Evolutionary conservation across 768 basidiomycete genomes (phyloP).

Genomic region (Terana coerulea): DNA sequence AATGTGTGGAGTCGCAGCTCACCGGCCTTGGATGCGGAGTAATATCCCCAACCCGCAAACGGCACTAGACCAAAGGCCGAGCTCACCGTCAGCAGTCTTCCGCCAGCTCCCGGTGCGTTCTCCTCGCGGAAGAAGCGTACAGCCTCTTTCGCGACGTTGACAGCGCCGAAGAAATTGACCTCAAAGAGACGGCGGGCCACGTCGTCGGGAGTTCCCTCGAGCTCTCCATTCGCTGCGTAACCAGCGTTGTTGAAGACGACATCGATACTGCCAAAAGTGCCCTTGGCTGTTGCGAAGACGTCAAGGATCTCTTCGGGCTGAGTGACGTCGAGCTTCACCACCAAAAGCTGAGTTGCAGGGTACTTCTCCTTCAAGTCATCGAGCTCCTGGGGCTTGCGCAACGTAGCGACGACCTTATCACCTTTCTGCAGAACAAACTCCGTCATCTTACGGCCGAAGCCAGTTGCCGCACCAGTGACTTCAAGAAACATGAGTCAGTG

Average conservation of each 20-base stretch:
- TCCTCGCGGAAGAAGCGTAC: constrained; percentile 35
- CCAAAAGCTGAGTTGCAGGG: constrained; percentile 29
- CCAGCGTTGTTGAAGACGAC: constrained; percentile 45
- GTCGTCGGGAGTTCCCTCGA: constrained; percentile 34
- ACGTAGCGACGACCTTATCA: constrained; percentile 39
- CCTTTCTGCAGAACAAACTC: constrained; percentile 33
- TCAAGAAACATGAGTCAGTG: neutral
- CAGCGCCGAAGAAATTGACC: constrained; percentile 26
- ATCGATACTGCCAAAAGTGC: constrained; percentile 40
- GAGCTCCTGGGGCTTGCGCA: constrained; percentile 28
- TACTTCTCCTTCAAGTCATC: constrained; percentile 24
- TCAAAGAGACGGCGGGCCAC: constrained; percentile 36
- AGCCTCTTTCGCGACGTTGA: constrained; percentile 12
- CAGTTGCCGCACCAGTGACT: constrained; percentile 41
- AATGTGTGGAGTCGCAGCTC: constrained; percentile 1
- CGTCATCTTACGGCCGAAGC: constrained; percentile 35
- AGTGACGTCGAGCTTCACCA: constrained; percentile 39
- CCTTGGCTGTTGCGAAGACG: constrained; percentile 32
- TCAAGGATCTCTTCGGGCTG: constrained; percentile 26
- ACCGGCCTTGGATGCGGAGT: constrained; percentile 16
- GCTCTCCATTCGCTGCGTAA: constrained; percentile 28
- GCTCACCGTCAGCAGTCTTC: constrained; percentile 6
- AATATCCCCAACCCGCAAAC: constrained; percentile 2
- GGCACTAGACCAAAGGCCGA: neutral
- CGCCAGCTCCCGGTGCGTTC: constrained; percentile 32